A percentile compares a stretch with the other conserved stretches of the same genome.
Evolutionary conservation across 2,329 filamentous ascomycete genomes (phyloP).

Genomic region (Leptosphaerulina australis): DNA sequence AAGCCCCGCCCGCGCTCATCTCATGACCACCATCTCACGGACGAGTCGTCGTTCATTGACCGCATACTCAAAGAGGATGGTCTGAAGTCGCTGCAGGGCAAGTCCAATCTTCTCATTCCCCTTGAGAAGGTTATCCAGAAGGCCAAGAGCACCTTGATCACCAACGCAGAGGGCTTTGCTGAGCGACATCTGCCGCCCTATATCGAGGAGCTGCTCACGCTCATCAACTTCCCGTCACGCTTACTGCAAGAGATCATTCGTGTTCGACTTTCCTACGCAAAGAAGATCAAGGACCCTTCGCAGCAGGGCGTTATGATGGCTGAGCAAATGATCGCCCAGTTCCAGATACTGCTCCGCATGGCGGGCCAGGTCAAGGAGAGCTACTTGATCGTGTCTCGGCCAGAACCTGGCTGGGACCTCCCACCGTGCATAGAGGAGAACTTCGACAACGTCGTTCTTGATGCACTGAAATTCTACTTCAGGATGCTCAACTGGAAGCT

Average conservation of each 20-base stretch:
- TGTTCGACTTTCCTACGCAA: constrained; percentile 87
- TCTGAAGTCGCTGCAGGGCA: constrained; percentile 86
- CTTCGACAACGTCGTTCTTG: constrained; percentile 88
- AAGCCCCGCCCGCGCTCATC: constrained; percentile 73
- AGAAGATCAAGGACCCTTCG: constrained; percentile 92
- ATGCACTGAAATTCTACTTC: constrained; percentile 97
- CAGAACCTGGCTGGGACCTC: constrained; percentile 91
- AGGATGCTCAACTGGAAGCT: constrained; percentile 98
- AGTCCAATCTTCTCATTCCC: constrained; percentile 80
- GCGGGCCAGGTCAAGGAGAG: constrained; percentile 92
- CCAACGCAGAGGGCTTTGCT: constrained; percentile 81
- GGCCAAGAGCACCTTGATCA: constrained; percentile 88
- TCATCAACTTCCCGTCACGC: constrained; percentile 96
- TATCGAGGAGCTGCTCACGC: constrained; percentile 91
- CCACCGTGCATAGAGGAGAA: constrained; percentile 96
- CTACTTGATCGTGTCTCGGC: constrained; percentile 80
- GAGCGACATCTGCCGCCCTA: constrained; percentile 92
- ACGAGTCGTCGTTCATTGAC: constrained; percentile 93
- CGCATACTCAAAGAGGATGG: constrained; percentile 95
- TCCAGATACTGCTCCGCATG: constrained; percentile 88
- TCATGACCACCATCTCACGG: constrained; percentile 74
- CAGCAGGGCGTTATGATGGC: constrained; percentile 93
- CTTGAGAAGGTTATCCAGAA: constrained; percentile 89
- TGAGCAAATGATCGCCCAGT: constrained; percentile 97
- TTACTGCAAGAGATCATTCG: constrained; percentile 96